Conservation (phyloP, 1,284 basidiomycete genomes). For the Cryptococcus floricola region DNA sequence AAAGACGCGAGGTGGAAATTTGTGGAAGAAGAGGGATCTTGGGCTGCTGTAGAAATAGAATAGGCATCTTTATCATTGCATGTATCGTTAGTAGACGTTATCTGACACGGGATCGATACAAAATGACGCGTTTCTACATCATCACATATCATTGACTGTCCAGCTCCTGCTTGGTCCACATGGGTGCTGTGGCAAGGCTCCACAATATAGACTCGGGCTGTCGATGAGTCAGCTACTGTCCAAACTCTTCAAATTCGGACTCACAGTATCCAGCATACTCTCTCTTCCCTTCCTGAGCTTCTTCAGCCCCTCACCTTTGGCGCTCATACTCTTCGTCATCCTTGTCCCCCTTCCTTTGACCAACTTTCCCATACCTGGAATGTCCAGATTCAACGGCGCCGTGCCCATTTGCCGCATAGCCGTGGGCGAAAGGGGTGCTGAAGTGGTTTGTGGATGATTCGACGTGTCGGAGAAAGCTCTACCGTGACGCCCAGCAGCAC, state of each 20-base stretch:
- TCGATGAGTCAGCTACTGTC: not conserved
- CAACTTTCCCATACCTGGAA: not conserved
- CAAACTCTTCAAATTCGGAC: not conserved
- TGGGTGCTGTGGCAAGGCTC: constrained; percentile 22
- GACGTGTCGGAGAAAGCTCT: not conserved
- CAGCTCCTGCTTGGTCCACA: constrained; percentile 14
- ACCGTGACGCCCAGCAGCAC: not conserved
- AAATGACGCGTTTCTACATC: not conserved
- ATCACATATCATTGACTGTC: not conserved
- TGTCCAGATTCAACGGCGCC: not conserved
- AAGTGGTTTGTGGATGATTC: no score
- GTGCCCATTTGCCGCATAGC: not conserved
- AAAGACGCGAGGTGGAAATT: not conserved
- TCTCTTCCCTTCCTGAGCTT: constrained; percentile 9
- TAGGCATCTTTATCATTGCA: no score
- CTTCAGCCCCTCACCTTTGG: not conserved
- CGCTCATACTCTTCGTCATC: constrained; percentile 2
- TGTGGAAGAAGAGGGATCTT: not conserved
- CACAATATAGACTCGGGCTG: constrained; percentile 24
- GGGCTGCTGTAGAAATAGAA: no score
- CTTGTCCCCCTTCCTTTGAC: not conserved
- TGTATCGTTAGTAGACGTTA: no score
- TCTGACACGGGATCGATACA: no score
- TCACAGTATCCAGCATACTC: constrained; percentile 14
- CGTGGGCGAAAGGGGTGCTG: no score